Evolutionary conservation across 2,329 filamentous ascomycete genomes (phyloP), one percentile per base, ranked within the genome.

Genomic region (Hypoxylon sp.): DNA sequence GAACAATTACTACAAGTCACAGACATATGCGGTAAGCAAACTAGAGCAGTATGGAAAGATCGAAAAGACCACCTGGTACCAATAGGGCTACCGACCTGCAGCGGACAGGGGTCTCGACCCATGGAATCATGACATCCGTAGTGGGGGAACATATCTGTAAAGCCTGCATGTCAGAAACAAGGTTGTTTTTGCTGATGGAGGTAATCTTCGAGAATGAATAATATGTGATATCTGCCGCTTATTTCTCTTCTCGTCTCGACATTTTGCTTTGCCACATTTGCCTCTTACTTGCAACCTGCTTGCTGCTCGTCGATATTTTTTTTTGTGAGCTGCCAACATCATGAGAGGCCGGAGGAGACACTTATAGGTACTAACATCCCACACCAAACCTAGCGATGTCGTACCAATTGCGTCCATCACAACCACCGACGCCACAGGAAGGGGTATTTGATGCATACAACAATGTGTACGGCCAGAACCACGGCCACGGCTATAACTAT

Each of bases 321-420:
- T 3, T 31, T n/a, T 10, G n/a, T 22, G 8, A 4, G 44, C 14
- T 19, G 59, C 55, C 29, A 55, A 48, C 11, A 52, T 50, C 57
- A 66, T 71, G 63, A 66, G 44, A 58, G 39, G 24, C 47, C 58
- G 26, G 22, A 60, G 62, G 65, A 60, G 24, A 64, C 31, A 67
- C 19, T 37, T 37, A 17, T 58, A 46, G 31, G 33, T 51, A n/a
- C n/a, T n/a, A 14, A 55, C 37, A 54, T 19, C 42, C 17, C 24
- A 47, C 3, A 59, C 58, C 19, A 53, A 64, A 59, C 58, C 31
- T 50, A 64, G 62, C 52, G 39, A 74, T 74, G 72, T 72, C 72
- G 57, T 74, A 71, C 29, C 68, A 74, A 62, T 55, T 74, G 14
- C 66, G 70, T 5, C 69, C 72, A 8, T 11, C 63, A 29, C 64